phyloP scores from a whole-genome alignment of 768 basidiomycete genomes.

The Russula ochroleuca region DNA sequence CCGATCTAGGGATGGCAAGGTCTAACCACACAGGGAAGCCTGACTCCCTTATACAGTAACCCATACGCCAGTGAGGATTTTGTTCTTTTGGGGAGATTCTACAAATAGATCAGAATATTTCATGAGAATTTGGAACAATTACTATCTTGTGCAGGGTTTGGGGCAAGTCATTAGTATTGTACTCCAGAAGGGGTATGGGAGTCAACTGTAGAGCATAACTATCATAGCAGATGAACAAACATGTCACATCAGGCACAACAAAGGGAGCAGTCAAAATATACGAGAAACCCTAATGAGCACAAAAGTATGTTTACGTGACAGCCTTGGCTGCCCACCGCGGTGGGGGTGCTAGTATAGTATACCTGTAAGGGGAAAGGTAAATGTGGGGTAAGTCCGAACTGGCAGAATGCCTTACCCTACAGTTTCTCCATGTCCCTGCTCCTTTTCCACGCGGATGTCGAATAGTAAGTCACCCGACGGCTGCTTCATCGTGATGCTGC shows the following conservation, averaged over 20 bases:
- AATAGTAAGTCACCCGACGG: conserved; percentile 64
- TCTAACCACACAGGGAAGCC: too few relatives aligned
- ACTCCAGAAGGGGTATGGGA: too few relatives aligned
- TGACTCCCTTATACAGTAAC: too few relatives aligned
- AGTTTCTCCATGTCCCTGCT: conserved; percentile 78
- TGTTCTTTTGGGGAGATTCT: too few relatives aligned
- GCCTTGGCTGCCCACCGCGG: conserved; percentile 31
- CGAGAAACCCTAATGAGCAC: not conserved
- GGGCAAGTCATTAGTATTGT: too few relatives aligned
- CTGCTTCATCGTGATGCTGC: conserved; percentile 57
- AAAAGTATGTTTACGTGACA: not conserved
- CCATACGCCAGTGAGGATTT: too few relatives aligned
- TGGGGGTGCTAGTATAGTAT: conserved; percentile 32
- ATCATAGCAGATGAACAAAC: not conserved
- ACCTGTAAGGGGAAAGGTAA: conserved; percentile 23
- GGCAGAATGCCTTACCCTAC: conserved; percentile 52
- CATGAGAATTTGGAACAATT: too few relatives aligned
- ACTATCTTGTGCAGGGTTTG: too few relatives aligned
- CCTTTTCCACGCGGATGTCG: conserved; percentile 81
- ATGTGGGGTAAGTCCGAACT: not conserved
- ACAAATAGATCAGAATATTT: too few relatives aligned
- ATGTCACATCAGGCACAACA: not conserved
- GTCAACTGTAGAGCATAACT: conserved; percentile 4
- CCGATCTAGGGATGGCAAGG: too few relatives aligned
- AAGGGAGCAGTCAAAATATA: not conserved